Conservation (phyloP, 345 rosid species). For the Boechera divaricarpa region DNA sequence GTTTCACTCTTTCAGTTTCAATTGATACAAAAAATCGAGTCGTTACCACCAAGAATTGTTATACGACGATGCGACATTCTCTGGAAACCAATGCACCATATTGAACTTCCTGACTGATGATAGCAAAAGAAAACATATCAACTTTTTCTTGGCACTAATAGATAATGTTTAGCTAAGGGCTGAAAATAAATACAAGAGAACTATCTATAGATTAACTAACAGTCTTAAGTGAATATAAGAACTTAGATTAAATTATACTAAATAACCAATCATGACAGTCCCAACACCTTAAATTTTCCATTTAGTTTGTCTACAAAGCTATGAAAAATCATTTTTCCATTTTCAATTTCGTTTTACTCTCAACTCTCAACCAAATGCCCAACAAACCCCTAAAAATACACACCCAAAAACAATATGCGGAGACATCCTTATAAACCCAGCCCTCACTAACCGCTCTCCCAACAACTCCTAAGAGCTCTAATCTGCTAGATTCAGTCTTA, state of each 20-base stretch:
- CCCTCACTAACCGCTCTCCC: background rate
- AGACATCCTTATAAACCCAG: background rate
- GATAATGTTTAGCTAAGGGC: background rate
- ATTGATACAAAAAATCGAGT: background rate
- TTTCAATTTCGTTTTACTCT: background rate
- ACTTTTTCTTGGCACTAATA: background rate
- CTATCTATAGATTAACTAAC: background rate
- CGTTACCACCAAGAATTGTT: constrained; percentile 89
- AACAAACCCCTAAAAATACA: background rate
- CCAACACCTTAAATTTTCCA: background rate
- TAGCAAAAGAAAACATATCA: background rate
- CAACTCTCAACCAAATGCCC: background rate
- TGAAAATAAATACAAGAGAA: background rate
- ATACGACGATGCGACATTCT: constrained; percentile 65
- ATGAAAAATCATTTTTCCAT: background rate
- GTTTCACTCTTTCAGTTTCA: background rate
- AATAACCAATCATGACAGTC: background rate
- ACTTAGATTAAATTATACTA: background rate
- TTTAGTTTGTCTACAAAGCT: background rate
- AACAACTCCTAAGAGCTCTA: background rate
- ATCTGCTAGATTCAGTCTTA: constrained; percentile 7
- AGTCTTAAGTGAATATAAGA: background rate
- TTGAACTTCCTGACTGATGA: constrained; percentile 66
- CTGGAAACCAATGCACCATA: constrained; percentile 94
- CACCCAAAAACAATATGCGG: background rate